These are phyloP conservation scores for Pythium aquatile DNA, from an alignment of 352 stramenopile genomes.

Conservation along the genomic window DNA sequence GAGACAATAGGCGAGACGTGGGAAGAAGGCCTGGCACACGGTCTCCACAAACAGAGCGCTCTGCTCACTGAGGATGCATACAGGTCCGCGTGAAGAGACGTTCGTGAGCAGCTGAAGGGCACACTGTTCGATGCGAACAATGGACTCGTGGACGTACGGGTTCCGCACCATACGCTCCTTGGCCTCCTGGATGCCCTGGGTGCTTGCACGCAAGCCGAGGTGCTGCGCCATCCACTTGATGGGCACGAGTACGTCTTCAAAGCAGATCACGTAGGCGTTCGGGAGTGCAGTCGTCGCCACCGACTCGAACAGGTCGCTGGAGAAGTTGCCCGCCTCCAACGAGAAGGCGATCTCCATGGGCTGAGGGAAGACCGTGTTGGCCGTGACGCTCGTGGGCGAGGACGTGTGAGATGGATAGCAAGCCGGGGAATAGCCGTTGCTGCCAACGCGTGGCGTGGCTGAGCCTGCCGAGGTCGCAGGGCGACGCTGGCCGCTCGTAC, in stretches of 20 bases:
- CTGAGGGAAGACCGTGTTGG: conserved; percentile 22
- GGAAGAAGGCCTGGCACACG: conserved; percentile 62
- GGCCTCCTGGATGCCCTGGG: conserved; percentile 39
- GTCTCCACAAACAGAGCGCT: conserved; percentile 59
- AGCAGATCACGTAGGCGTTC: conserved; percentile 67
- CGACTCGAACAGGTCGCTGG: conserved; percentile 24
- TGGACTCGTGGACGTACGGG: conserved; percentile 43
- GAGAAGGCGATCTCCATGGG: conserved; percentile 31
- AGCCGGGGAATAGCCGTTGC: background rate
- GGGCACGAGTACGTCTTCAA: conserved; percentile 64
- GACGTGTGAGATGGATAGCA: background rate
- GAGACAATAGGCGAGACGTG: conserved; percentile 59
- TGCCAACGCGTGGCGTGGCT: background rate
- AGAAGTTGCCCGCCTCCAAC: conserved; percentile 23
- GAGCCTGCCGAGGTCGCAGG: background rate
- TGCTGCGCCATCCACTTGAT: conserved; percentile 64
- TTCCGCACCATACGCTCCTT: conserved; percentile 46
- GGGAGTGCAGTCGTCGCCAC: conserved; percentile 15
- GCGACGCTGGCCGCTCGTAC: background rate
- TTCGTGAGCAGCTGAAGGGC: conserved; percentile 51
- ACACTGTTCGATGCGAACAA: conserved; percentile 61
- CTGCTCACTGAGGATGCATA: conserved; percentile 70
- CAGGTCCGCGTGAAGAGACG: conserved; percentile 43
- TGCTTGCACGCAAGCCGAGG: conserved; percentile 42
- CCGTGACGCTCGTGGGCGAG: background rate